Evolutionary conservation across 2,329 filamentous ascomycete genomes (phyloP), one percentile per base, ranked within the genome.

Genomic region (Penicillium sp.): DNA sequence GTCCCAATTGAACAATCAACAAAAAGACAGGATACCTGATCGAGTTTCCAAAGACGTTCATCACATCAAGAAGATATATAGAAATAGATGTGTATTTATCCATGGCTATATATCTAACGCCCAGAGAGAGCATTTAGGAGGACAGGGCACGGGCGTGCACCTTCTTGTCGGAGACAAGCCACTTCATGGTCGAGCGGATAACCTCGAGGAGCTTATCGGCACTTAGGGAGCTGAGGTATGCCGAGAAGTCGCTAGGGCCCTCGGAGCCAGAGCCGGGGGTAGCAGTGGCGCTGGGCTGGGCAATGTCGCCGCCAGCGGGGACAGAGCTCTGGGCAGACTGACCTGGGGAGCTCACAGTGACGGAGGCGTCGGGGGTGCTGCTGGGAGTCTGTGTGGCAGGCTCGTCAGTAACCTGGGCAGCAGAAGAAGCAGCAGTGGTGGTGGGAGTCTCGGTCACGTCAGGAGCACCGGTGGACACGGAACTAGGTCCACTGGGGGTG

Each of bases 131-230:
- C 38, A 44, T 62, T 17, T 68, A 71, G 22, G 58, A 53, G 45
- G 64, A 57, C 45, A 68, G 52, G 47, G 66, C 64, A 57, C 69
- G 69, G 22, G 69, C 64, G 59, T 72, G 69, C 12, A 55, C 53
- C 57, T 63, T 62, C 63, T 70, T 67, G 50, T 71, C 63, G 19
- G 63, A 66, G 58, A 70, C 63, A 46, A 72, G 59, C 69, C 69
- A 72, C 55, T 64, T 65, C 43, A 70, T 42, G 30, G 69, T 72
- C 53, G 69, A 53, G 49, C 63, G 66, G 48, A 72, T 55, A 17
- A 66, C 37, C 52, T 48, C 63, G 56, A 72, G 60, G 57, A 70
- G 63, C 61, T 71, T 59, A 4, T 69, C 66, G 26, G 69, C 64
- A 48, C 60, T 69, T 53, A 72, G 58, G 42, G 68, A 69, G 62